Percentiles rank a stretch among this genome's conserved stretches.
These are phyloP conservation scores for Mychonastes homosphaera DNA, from an alignment of 139 green algal species.

Conservation along the genomic window DNA sequence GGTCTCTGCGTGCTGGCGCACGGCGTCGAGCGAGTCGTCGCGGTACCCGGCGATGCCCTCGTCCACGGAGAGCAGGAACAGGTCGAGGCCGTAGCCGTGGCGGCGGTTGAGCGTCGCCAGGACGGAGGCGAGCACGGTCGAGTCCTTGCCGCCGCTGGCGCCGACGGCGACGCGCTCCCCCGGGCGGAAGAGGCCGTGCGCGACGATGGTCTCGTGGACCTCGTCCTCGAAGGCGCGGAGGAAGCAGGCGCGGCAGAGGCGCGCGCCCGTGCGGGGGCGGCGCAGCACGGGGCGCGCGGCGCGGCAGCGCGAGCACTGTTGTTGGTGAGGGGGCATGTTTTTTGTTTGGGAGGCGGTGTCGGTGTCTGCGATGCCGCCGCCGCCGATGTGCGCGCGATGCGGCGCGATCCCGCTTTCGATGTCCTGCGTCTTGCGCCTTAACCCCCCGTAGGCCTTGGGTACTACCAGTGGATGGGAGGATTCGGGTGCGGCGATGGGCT, in stretches of 20 bases:
- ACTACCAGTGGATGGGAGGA: no score
- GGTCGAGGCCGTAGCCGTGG: slow-evolving; percentile 83
- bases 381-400: no score
- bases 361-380: neutral
- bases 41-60: slow-evolving; percentile 93
- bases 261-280: neutral
- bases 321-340: neutral
- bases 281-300: no score
- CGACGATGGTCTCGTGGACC: slow-evolving; percentile 83
- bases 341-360: neutral
- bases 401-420: no score
- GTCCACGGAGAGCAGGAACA: slow-evolving; percentile 95
- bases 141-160: slow-evolving; percentile 91
- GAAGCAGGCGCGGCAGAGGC: slow-evolving; percentile 90
- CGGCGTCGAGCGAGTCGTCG: slow-evolving; percentile 91
- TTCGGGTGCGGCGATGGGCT: no score
- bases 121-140: slow-evolving; percentile 93
- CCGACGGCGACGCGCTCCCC: slow-evolving; percentile 84
- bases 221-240: slow-evolving; percentile 78
- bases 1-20: slow-evolving; percentile 84
- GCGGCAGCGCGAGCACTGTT: no score
- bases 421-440: no score
- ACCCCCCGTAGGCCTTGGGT: no score
- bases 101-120: slow-evolving; percentile 80
- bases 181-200: slow-evolving; percentile 59